A percentile compares a stretch with the other conserved stretches of the same genome.
Evolutionary conservation across 208 protist species (phyloP).

Genomic region (Zelonia costaricensis): DNA sequence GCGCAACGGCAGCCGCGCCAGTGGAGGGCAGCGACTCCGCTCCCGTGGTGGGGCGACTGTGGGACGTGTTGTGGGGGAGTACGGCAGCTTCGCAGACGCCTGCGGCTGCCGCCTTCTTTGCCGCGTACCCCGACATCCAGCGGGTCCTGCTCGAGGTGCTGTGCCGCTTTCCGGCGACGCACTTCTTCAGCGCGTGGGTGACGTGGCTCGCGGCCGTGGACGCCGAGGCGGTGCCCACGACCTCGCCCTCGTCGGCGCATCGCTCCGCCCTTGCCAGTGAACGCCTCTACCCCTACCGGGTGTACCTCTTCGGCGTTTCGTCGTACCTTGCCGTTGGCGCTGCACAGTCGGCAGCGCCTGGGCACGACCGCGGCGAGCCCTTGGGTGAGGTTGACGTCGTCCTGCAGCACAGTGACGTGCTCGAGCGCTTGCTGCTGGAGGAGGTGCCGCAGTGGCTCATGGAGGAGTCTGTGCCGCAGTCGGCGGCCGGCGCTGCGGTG

Average conservation of each 20-base stretch:
- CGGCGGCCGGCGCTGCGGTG: too few species aligned
- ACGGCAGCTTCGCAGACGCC: neutral
- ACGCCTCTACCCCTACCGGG: constrained; percentile 16
- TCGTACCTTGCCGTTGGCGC: constrained; percentile 13
- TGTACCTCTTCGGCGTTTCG: constrained; percentile 28
- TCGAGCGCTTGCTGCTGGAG: constrained; percentile 1
- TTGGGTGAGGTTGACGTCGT: neutral
- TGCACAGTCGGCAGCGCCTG: neutral
- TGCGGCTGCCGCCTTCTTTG: constrained; percentile 9
- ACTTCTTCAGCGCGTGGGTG: constrained; percentile 30
- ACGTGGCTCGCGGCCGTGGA: constrained; percentile 1
- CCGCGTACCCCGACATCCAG: constrained; percentile 26
- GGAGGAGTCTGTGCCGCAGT: neutral
- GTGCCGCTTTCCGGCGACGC: constrained; percentile 27
- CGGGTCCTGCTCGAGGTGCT: constrained; percentile 48
- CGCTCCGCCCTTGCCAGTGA: neutral
- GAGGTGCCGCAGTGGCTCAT: constrained; percentile 25
- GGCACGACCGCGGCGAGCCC: neutral
- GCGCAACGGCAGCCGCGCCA: neutral
- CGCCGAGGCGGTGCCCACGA: neutral
- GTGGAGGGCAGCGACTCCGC: neutral
- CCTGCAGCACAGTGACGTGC: constrained; percentile 8
- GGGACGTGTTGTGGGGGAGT: constrained; percentile 9
- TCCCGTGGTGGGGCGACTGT: constrained; percentile 1
- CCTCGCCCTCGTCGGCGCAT: neutral